Evolutionary conservation across 306 rosid species (phyloP), one percentile per base, ranked within the genome.

Genomic region (Quercus berberidifolia): DNA sequence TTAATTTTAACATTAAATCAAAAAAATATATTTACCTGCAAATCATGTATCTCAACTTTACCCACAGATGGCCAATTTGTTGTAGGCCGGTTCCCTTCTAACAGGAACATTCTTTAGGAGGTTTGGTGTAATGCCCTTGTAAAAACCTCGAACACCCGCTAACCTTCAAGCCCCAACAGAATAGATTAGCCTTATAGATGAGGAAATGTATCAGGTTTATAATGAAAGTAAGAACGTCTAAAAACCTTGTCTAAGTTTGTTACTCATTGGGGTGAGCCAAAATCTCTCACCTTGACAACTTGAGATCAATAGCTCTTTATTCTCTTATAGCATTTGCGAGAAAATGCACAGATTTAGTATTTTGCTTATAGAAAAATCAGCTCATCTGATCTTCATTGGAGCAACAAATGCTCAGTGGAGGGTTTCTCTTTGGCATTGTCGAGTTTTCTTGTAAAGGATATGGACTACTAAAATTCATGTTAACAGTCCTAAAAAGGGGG

Each of bases 61-160:
- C 92, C 92, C 11, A 57, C 43, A 21, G 59, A 64, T 0, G 92
- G 92, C 92, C 92, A 89, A 51, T 56, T 85, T 14, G 69, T n/a
- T 2, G 83, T 88, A 1, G 92, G 92, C 10, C 92, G 89, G 26
- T 73, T 85, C 28, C 60, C 86, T 69, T 33, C 38, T 33, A 31
- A 31, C 35, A 0, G 1, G 98, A 74, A 86, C 99, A 65, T 93
- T 95, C 82, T 95, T 93, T 71, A 92, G 86, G 76, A 95, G 92
- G 87, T 91, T 95, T 73, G 98, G 88, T 23, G 98, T 91, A 55
- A 95, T 92, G 78, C 99, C 98, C 78, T 69, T 92, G 89, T 92
- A 95, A 85, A 95, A 95, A 20, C 99, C 99, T 83, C 91, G 85
- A 73, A 89, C 71, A 67, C 99, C 95, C 88, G 93, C 98, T 65